Conservation (phyloP, 768 basidiomycete genomes). For the Mycena chlorophos region DNA sequence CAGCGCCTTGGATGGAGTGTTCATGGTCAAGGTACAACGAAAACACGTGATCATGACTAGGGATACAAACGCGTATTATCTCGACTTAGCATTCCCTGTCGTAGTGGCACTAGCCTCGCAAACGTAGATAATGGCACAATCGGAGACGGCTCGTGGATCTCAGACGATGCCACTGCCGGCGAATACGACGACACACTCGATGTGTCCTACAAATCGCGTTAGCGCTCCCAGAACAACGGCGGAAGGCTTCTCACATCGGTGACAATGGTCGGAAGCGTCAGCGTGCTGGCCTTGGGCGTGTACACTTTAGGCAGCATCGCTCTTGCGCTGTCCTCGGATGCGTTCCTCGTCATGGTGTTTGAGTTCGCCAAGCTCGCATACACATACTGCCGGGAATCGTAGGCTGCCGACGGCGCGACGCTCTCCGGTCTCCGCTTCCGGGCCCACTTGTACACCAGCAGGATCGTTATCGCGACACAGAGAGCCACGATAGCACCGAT, state of each 20-base stretch:
- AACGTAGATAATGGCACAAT: slow-evolving; percentile 12
- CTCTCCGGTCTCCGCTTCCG: not conserved
- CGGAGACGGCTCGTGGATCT: slow-evolving; percentile 17
- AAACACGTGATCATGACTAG: slow-evolving; percentile 7
- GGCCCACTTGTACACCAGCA: slow-evolving; percentile 1
- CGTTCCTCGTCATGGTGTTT: not conserved
- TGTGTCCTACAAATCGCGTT: slow-evolving; percentile 12
- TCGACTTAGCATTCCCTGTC: not conserved
- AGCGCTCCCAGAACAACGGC: not conserved
- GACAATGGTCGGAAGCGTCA: slow-evolving; percentile 2
- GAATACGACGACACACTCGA: slow-evolving; percentile 18
- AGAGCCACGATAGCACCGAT: slow-evolving; percentile 4
- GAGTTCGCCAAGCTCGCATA: not conserved
- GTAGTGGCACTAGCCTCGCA: slow-evolving; percentile 8
- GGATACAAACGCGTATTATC: not conserved
- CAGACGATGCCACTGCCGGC: slow-evolving; percentile 28
- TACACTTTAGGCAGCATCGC: not conserved
- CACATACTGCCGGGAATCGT: slow-evolving; percentile 1
- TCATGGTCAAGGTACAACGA: slow-evolving; percentile 7
- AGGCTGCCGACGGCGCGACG: slow-evolving; percentile 10
- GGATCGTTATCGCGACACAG: not conserved
- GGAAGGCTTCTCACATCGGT: slow-evolving; percentile 3
- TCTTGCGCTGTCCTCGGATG: not conserved
- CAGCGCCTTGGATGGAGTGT: slow-evolving; percentile 14
- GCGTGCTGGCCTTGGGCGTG: not conserved